phyloP scores from a whole-genome alignment of 176 grass and related monocot species.

The Poa annua region DNA sequence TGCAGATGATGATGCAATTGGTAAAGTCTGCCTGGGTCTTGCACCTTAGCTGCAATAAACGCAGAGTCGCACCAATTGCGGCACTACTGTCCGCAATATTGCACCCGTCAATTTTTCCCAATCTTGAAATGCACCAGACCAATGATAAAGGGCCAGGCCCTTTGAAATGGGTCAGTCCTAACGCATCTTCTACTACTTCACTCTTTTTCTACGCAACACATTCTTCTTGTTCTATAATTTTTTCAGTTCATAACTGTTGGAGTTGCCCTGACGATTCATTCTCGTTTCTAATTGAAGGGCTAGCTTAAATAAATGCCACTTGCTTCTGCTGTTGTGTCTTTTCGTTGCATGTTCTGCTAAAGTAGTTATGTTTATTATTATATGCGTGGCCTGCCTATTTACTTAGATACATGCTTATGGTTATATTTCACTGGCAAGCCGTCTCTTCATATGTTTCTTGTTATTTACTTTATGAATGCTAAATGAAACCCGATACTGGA shows the following conservation, averaged over 20 bases:
- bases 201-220: not conserved
- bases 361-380: not conserved
- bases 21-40: slow-evolving; percentile 87
- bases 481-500: not conserved
- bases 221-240: slow-evolving; percentile 12
- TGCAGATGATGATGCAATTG: slow-evolving; percentile 83
- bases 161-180: slow-evolving; percentile 88
- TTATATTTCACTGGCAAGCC: not conserved
- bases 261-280: not conserved
- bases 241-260: not conserved
- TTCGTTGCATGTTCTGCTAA: slow-evolving; percentile 29
- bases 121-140: slow-evolving; percentile 72
- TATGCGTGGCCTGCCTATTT: slow-evolving; percentile 14
- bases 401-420: slow-evolving; percentile 10
- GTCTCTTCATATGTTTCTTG: slow-evolving; percentile 26
- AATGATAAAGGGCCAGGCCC: slow-evolving; percentile 67
- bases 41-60: slow-evolving; percentile 92
- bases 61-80: slow-evolving; percentile 90
- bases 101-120: slow-evolving; percentile 71
- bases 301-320: slow-evolving; percentile 20
- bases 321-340: slow-evolving; percentile 26
- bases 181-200: slow-evolving; percentile 10
- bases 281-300: slow-evolving; percentile 27
- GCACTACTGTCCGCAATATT: slow-evolving; percentile 83
- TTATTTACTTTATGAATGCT: slow-evolving; percentile 9